Percentiles rank a stretch among this genome's conserved stretches.
Evolutionary conservation across 768 basidiomycete genomes (phyloP).

Genomic region (Hericium rajendrae): DNA sequence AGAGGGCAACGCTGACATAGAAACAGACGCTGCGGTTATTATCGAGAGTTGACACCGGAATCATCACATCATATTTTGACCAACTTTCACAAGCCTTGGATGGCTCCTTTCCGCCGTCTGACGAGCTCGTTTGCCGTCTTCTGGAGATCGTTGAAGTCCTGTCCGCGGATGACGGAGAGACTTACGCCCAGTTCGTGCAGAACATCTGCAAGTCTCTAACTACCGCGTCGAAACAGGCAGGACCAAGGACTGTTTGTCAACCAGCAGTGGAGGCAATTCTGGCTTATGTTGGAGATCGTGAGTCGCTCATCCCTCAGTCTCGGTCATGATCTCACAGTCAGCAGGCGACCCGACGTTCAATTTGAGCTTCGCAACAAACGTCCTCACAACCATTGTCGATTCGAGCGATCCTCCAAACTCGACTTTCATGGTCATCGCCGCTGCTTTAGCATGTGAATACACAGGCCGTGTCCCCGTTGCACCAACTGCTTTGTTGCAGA

Average conservation of each 20-base stretch:
- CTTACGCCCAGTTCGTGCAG: constrained; percentile 44
- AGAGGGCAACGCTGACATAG: neutral
- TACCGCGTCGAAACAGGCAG: constrained; percentile 20
- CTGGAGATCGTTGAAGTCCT: constrained; percentile 47
- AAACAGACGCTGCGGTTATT: constrained; percentile 53
- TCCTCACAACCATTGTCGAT: constrained; percentile 10
- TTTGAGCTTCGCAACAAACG: constrained; percentile 27
- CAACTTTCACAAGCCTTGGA: constrained; percentile 32
- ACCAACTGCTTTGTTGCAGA: constrained; percentile 37
- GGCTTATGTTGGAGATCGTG: constrained; percentile 40
- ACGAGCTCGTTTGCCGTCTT: constrained; percentile 36
- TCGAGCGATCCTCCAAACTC: constrained; percentile 29
- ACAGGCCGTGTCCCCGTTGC: constrained; percentile 40
- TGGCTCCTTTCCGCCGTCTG: constrained; percentile 23
- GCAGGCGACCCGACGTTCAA: constrained; percentile 3
- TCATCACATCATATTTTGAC: constrained; percentile 47
- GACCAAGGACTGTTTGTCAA: constrained; percentile 39
- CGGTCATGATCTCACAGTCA: neutral
- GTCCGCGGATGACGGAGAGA: constrained; percentile 40
- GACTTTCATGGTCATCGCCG: constrained; percentile 56
- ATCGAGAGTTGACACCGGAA: constrained; percentile 43
- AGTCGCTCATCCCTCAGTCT: constrained; percentile 11
- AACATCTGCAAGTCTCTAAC: constrained; percentile 31
- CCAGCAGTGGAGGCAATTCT: constrained; percentile 48
- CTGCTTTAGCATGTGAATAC: constrained; percentile 60